Evolutionary conservation across 352 stramenopile genomes (phyloP), one percentile per base, ranked within the genome.

Genomic region (Thalassiosira mediterranea): DNA sequence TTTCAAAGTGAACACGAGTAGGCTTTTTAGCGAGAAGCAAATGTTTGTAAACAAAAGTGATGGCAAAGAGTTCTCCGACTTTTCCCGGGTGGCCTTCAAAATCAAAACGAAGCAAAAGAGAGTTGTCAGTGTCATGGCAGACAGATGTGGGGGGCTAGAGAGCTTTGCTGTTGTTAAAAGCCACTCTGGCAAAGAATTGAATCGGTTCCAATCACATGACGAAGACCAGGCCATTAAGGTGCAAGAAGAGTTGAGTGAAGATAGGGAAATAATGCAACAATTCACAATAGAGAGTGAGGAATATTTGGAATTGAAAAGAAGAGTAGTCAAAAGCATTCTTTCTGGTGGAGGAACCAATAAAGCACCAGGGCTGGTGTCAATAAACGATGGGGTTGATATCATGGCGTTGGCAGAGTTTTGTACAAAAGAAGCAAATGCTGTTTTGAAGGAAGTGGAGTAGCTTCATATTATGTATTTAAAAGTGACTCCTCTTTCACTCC

Each of bases 1-100:
- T 42, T 87, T 91, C 19, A 75, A 49, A 10, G 90, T 77, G 10
- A 85, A 94, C 59, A 93, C 91, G 77, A 86, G 89, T n/a, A n/a
- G n/a, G n/a, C n/a, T n/a, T 23, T 91, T 88, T 51, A 91, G 79
- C 4, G 84, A 60, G 21, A 83, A 78, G 42, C 83, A 93, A 74
- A 92, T 92, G 0, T 75, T 73, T 40, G 89, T 87, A 34, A 87
- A 87, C 15, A 81, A 51, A 58, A 8, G 76, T 89, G 49, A 76
- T 91, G 84, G 84, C 19, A 83, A 88, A 26, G 67, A 86, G 11
- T 91, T 79, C 32, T 90, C 87, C n/a, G 87, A 93, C 52, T 93
- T 93, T 73, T 78, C 89, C 52, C 90, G 90, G 63, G 88, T 90
- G 64, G 90, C 89, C 42, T 93, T 93, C 75, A 91, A 76, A 21